phyloP scores from a whole-genome alignment of 345 rosid species.

The Orychophragmus violaceus region DNA sequence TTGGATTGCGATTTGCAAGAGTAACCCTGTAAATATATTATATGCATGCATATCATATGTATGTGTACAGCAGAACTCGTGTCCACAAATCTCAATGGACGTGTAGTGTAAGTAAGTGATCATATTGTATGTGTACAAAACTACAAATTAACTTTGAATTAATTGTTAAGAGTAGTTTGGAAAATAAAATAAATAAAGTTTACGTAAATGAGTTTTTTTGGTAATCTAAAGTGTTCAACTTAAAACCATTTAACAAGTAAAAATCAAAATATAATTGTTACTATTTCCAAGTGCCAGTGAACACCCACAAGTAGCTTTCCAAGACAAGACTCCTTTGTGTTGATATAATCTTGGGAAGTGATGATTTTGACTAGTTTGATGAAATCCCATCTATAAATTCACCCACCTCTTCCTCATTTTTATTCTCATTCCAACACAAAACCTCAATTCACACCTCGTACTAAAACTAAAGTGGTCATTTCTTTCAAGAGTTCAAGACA shows the following conservation, averaged over 20 bases:
- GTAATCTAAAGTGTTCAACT: too few relatives aligned
- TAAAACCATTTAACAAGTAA: background rate
- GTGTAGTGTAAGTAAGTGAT: constrained; percentile 2
- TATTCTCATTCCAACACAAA: background rate
- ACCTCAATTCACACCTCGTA: background rate
- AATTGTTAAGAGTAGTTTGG: background rate
- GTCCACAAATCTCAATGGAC: background rate
- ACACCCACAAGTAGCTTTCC: constrained; percentile 2
- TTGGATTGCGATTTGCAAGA: constrained; percentile 1
- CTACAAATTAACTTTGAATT: background rate
- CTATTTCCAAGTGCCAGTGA: background rate
- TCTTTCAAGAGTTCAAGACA: background rate
- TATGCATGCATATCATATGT: background rate
- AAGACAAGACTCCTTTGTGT: background rate
- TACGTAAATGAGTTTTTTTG: background rate
- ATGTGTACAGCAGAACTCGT: background rate
- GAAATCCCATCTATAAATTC: constrained; percentile 3
- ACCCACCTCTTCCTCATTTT: background rate
- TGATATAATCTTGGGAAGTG: background rate
- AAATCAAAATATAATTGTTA: background rate
- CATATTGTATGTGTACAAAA: background rate
- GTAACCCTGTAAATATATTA: background rate
- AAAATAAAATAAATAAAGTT: background rate
- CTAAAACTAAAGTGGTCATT: background rate
- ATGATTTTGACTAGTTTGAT: background rate